These are phyloP conservation scores for Triadica sebifera DNA, from an alignment of 345 rosid genomes.

Conservation along the genomic window DNA sequence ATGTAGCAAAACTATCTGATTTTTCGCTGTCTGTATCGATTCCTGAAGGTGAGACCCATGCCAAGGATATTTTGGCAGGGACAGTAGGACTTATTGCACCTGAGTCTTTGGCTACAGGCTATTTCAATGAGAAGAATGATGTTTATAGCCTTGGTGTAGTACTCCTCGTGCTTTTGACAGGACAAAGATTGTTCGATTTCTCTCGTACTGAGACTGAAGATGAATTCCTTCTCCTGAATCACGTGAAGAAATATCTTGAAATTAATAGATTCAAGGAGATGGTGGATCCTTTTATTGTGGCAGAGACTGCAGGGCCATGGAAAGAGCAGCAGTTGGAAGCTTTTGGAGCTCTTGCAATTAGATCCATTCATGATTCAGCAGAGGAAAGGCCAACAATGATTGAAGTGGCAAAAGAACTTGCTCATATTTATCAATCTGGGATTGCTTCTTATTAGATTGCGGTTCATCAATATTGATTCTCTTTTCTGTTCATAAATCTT, in stretches of 20 bases:
- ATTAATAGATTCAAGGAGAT: constrained; percentile 4
- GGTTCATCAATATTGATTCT: background rate
- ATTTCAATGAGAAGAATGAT: constrained; percentile 26
- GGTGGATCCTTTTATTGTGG: constrained; percentile 11
- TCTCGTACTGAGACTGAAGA: background rate
- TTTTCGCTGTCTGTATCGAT: constrained; percentile 6
- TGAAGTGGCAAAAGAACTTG: constrained; percentile 22
- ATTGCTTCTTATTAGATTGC: background rate
- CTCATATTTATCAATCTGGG: background rate
- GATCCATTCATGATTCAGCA: constrained; percentile 1
- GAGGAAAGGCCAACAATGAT: constrained; percentile 23
- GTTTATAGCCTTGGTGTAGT: constrained; percentile 23
- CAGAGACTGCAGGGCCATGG: background rate
- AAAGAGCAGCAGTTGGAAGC: constrained; percentile 11
- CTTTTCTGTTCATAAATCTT: background rate
- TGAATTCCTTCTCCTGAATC: background rate
- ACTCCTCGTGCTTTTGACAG: constrained; percentile 21
- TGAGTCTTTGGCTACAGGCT: background rate
- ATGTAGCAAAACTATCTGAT: constrained; percentile 19
- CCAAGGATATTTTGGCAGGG: background rate
- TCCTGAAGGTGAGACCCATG: constrained; percentile 26
- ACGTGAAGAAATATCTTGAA: background rate
- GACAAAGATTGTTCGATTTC: background rate
- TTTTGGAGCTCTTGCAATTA: background rate
- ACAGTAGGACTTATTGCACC: constrained; percentile 5